These are phyloP conservation scores for Alnus glutinosa DNA, from an alignment of 306 rosid genomes.

Conservation along the genomic window DNA sequence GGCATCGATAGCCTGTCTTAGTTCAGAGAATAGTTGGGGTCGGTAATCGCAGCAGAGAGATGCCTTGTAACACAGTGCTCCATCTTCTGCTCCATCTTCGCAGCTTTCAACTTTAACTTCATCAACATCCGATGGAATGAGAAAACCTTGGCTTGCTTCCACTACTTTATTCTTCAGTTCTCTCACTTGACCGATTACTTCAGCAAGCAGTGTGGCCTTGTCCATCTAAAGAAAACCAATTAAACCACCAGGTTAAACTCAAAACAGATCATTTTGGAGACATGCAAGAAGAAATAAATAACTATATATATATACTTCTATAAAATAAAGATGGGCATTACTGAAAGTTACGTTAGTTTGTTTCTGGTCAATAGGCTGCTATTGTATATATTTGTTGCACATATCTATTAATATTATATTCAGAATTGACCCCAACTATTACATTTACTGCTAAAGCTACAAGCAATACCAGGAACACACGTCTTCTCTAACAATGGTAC, in stretches of 20 bases:
- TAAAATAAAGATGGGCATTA: too few relatives aligned
- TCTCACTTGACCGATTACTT: slow-evolving; percentile 71
- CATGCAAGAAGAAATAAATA: too few relatives aligned
- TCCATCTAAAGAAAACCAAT: slow-evolving; percentile 54
- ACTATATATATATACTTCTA: too few relatives aligned
- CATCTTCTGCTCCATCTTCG: slow-evolving; percentile 33
- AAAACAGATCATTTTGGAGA: too few relatives aligned
- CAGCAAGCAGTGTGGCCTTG: slow-evolving; percentile 78
- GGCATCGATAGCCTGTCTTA: slow-evolving; percentile 60
- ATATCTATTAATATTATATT: too few relatives aligned
- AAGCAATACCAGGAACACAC: too few relatives aligned
- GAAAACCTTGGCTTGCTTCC: slow-evolving; percentile 68
- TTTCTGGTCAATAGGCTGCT: neutral
- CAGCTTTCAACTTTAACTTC: slow-evolving; percentile 73
- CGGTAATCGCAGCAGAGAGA: slow-evolving; percentile 69
- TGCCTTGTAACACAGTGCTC: slow-evolving; percentile 55
- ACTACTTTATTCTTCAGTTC: slow-evolving; percentile 65
- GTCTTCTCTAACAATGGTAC: neutral
- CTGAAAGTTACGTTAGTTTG: neutral
- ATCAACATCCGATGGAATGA: slow-evolving; percentile 73
- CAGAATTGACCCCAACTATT: too few relatives aligned
- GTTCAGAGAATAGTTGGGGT: slow-evolving; percentile 66
- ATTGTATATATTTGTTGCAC: too few relatives aligned
- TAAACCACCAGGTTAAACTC: too few relatives aligned
- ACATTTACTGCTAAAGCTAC: too few relatives aligned